phyloP scores from a whole-genome alignment of 2,329 filamentous ascomycete genomes.

The Colletotrichum nymphaeae region DNA sequence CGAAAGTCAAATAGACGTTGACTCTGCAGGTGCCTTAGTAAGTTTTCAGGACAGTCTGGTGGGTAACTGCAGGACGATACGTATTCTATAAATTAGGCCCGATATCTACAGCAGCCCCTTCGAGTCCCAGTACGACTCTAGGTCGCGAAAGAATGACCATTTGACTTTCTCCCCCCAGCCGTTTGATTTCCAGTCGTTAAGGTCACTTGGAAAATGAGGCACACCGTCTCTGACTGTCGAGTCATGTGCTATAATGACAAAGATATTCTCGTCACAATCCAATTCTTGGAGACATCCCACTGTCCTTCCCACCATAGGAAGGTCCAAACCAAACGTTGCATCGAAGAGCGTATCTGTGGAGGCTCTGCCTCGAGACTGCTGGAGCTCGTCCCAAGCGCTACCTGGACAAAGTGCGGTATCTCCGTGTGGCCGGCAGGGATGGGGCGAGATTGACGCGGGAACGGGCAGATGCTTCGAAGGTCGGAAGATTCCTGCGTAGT shows the following conservation, averaged over 20 bases:
- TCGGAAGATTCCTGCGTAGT: constrained; percentile 51
- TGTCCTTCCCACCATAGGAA: constrained; percentile 38
- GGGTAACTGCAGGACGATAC: background rate
- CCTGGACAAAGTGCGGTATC: constrained; percentile 35
- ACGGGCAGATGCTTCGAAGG: constrained; percentile 48
- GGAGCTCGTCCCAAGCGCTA: constrained; percentile 38
- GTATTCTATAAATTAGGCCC: background rate
- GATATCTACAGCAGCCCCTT: background rate
- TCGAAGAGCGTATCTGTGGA: constrained; percentile 39
- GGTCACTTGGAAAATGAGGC: constrained; percentile 39
- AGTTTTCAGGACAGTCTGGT: background rate
- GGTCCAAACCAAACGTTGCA: constrained; percentile 39
- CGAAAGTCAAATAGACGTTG: background rate
- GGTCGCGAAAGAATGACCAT: constrained; percentile 40
- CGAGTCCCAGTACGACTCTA: constrained; percentile 26
- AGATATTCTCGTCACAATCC: constrained; percentile 40
- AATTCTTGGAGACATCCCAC: constrained; percentile 36
- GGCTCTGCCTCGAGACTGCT: constrained; percentile 37
- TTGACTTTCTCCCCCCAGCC: constrained; percentile 38
- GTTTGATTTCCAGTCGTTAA: constrained; percentile 40
- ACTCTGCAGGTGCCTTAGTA: background rate
- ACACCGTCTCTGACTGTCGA: constrained; percentile 33
- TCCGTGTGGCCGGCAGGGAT: constrained; percentile 34
- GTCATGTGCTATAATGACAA: constrained; percentile 42
- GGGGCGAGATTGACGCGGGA: constrained; percentile 43